phyloP scores from a whole-genome alignment of 345 rosid genomes.

The Combretum micranthum region DNA sequence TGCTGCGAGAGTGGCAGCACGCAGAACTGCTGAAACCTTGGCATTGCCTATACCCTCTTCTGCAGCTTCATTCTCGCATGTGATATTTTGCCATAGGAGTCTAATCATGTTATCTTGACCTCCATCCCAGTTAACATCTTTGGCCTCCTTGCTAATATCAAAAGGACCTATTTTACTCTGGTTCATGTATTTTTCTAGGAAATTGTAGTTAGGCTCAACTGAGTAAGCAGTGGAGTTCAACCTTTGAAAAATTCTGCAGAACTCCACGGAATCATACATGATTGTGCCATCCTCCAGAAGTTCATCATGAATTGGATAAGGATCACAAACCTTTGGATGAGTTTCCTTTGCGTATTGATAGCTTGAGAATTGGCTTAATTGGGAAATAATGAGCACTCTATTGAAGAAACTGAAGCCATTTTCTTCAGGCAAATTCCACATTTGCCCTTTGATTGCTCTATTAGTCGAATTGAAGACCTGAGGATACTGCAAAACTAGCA shows the following conservation, averaged over 20 bases:
- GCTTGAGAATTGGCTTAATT: not conserved
- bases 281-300: not conserved
- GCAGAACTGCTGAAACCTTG: not conserved
- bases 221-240: too few species aligned
- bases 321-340: slow-evolving; percentile 2
- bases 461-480: slow-evolving; percentile 6
- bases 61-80: not conserved
- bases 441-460: slow-evolving; percentile 10
- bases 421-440: slow-evolving; percentile 6
- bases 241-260: not conserved
- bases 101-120: not conserved
- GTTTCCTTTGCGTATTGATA: slow-evolving; percentile 1
- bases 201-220: too few species aligned
- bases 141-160: too few species aligned
- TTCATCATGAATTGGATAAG: not conserved
- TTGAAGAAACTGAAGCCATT: slow-evolving; percentile 4
- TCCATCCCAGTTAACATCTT: too few species aligned
- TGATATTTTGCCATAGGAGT: not conserved
- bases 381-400: slow-evolving; percentile 2
- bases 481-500: slow-evolving; percentile 12
- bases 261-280: not conserved
- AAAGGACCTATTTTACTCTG: too few species aligned
- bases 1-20: not conserved
- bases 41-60: not conserved
- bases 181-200: too few species aligned